A percentile compares a stretch with the other conserved stretches of the same genome.
phyloP scores from a whole-genome alignment of 1,139 yeast species.

The Oligophagozyma castellii region DNA sequence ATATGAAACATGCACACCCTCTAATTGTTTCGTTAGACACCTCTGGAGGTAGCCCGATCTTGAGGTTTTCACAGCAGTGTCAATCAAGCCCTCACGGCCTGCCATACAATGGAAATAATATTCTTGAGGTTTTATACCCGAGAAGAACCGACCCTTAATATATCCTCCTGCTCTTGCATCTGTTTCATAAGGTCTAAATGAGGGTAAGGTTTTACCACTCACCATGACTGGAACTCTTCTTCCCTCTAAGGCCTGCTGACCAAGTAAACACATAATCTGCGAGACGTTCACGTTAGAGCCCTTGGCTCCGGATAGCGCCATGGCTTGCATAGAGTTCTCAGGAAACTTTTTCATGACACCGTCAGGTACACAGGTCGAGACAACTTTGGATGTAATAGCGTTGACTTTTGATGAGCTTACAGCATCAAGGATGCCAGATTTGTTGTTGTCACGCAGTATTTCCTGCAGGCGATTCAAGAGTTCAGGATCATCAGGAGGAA shows the following conservation, averaged over 20 bases:
- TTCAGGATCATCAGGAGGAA: slow-evolving; percentile 55
- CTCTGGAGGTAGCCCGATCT: slow-evolving; percentile 98
- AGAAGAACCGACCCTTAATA: slow-evolving; percentile 91
- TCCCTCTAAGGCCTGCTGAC: slow-evolving; percentile 99
- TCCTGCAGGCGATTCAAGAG: slow-evolving; percentile 82
- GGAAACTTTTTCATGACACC: slow-evolving; percentile 97
- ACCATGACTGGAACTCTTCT: slow-evolving; percentile 99
- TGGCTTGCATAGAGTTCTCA: slow-evolving; percentile 92
- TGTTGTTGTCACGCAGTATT: slow-evolving; percentile 84
- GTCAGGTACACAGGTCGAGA: slow-evolving; percentile 84
- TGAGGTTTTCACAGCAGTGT: slow-evolving; percentile 97
- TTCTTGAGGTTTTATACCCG: slow-evolving; percentile 98
- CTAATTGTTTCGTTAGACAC: slow-evolving; percentile 94
- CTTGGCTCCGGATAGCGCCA: slow-evolving; percentile 98
- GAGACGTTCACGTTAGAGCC: slow-evolving; percentile 98
- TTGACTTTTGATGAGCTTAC: slow-evolving; percentile 90
- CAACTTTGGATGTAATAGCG: slow-evolving; percentile 84
- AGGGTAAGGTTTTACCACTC: slow-evolving; percentile 92
- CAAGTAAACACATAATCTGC: slow-evolving; percentile 97
- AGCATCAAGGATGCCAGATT: slow-evolving; percentile 89
- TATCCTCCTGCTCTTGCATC: slow-evolving; percentile 98
- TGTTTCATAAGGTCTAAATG: slow-evolving; percentile 93
- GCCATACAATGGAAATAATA: slow-evolving; percentile 99
- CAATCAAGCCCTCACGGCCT: slow-evolving; percentile 99
- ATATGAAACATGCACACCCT: slow-evolving; percentile 89